A percentile compares a stretch with the other conserved stretches of the same genome.
phyloP scores from a whole-genome alignment of 2,329 filamentous ascomycete genomes.

The Verticillium nubilum region DNA sequence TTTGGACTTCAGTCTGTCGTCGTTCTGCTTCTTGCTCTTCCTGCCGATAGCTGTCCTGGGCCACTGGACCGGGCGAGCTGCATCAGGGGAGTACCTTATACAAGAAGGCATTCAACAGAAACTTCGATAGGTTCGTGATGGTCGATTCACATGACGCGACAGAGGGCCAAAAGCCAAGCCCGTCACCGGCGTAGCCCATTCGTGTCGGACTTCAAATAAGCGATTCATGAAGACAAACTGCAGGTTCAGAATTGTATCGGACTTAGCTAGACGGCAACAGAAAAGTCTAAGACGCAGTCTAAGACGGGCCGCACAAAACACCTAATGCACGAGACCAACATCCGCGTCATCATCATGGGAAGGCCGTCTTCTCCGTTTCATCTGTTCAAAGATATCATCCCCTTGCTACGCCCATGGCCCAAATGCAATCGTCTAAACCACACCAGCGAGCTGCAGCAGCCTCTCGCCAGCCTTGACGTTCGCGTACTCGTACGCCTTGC shows the following conservation, averaged over 20 bases:
- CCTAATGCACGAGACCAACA: not conserved
- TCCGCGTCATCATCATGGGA: not conserved
- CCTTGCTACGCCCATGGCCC: too few species aligned
- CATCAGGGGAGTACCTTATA: too few species aligned
- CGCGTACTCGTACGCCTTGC: constrained; percentile 60
- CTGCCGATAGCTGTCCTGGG: too few species aligned
- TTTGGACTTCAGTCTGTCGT: too few species aligned
- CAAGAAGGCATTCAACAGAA: too few species aligned
- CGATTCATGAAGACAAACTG: not conserved
- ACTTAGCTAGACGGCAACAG: not conserved
- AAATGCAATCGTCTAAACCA: constrained; percentile 9
- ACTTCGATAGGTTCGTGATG: too few species aligned
- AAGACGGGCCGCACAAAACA: not conserved
- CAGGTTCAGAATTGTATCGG: not conserved
- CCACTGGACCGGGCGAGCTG: too few species aligned
- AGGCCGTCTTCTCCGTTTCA: not conserved
- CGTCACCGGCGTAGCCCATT: too few species aligned
- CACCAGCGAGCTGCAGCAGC: constrained; percentile 43
- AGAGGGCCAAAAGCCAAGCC: too few species aligned
- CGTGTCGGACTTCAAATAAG: too few species aligned
- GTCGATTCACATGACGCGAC: too few species aligned
- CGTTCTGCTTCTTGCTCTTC: too few species aligned
- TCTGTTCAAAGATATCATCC: not conserved
- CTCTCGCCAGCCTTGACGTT: constrained; percentile 56
- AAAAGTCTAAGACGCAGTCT: not conserved